Evolutionary conservation across 179 eudicot species (phyloP).

Genomic region (Camellia oleifera): DNA sequence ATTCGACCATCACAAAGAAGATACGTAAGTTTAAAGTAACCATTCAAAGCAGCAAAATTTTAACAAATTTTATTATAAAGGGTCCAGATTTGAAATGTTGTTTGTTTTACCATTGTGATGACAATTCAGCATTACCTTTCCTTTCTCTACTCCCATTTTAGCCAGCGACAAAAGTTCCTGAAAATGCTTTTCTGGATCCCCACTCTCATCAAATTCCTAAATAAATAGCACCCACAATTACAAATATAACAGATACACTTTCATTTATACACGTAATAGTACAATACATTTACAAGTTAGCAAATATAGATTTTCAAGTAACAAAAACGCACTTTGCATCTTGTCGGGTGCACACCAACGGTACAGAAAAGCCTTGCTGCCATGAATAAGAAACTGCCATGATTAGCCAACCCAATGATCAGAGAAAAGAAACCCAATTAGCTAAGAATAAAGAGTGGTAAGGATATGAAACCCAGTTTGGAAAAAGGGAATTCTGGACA

Average conservation of each 20-base stretch:
- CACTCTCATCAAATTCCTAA: constrained; percentile 96
- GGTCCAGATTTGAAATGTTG: neutral
- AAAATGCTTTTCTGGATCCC: constrained; percentile 88
- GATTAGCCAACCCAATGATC: constrained; percentile 9
- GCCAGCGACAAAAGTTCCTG: constrained; percentile 81
- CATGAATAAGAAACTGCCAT: constrained; percentile 22
- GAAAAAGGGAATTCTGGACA: constrained; percentile 11
- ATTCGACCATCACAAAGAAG: constrained; percentile 3
- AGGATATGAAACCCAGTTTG: neutral
- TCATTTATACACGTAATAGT: neutral
- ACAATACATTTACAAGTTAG: neutral
- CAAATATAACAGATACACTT: constrained; percentile 3
- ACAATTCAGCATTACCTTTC: constrained; percentile 57
- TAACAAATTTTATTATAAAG: neutral
- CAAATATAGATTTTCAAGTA: neutral
- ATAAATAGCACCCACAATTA: constrained; percentile 11
- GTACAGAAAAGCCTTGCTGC: constrained; percentile 95
- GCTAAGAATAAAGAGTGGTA: neutral
- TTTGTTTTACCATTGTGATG: neutral
- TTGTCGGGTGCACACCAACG: constrained; percentile 97
- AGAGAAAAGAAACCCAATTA: neutral
- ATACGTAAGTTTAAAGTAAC: neutral
- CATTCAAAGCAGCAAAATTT: neutral
- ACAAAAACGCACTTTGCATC: constrained; percentile 68
- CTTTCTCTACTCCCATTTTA: constrained; percentile 81